phyloP scores from a whole-genome alignment of 139 green algal genomes.

The Asterochloris sp. region DNA sequence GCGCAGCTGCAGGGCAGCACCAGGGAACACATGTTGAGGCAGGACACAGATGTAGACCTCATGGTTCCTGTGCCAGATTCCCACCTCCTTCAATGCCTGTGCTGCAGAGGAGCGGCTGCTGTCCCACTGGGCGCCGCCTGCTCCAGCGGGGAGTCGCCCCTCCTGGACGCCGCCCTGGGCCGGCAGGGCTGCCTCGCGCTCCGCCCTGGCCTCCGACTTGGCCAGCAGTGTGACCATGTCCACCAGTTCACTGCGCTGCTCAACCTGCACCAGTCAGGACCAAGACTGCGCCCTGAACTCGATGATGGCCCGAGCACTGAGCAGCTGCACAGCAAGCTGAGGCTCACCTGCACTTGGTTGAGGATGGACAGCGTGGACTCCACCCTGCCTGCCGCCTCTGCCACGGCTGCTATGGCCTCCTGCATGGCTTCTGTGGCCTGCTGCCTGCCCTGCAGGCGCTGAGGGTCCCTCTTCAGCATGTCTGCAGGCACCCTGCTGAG shows the following conservation, averaged over 20 bases:
- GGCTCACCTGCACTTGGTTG: constrained; percentile 15
- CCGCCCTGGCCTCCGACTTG: constrained; percentile 14
- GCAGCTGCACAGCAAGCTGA: neutral
- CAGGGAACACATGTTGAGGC: too few species aligned
- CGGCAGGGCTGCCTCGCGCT: neutral
- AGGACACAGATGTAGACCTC: too few species aligned
- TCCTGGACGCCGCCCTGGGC: neutral
- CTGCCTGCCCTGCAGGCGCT: neutral
- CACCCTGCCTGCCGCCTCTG: constrained; percentile 20
- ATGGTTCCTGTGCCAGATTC: too few species aligned
- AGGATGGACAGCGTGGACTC: constrained; percentile 26
- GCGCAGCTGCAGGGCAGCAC: too few species aligned
- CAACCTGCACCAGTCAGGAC: constrained; percentile 13
- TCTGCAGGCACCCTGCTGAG: too few species aligned
- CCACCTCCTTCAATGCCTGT: neutral
- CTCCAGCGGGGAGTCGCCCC: neutral
- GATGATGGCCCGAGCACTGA: neutral
- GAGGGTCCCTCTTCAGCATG: neutral
- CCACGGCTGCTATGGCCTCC: constrained; percentile 27
- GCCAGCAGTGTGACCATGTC: constrained; percentile 23
- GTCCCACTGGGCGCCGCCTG: neutral
- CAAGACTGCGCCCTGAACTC: neutral
- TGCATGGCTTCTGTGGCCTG: constrained; percentile 17
- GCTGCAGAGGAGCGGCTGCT: constrained; percentile 5
- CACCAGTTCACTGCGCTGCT: constrained; percentile 32